Base-by-base conservation (phyloP, 768 basidiomycete genomes). In the Leccinum obscurum region DNA sequence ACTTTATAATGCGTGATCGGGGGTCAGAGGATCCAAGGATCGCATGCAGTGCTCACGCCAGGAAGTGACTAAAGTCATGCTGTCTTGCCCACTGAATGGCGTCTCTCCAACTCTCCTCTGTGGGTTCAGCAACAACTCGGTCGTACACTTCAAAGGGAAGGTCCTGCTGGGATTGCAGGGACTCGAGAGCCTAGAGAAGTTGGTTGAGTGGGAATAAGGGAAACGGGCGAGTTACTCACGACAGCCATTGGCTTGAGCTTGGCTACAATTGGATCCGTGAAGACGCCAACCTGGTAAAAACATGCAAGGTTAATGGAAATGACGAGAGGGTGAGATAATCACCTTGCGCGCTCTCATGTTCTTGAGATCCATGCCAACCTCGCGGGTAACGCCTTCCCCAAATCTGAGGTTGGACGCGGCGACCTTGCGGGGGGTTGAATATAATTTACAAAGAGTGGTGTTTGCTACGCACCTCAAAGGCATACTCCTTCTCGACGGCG, bases 291-390 rank as follows among this genome's bases (percentile, higher is more conserved):
- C 88, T 97, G 69, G 4, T n/a, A 30, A 10, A 59, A 60, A 35
- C 32, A 65, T 56, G 61, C 24, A 51, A 35, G 60, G 54, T 34
- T 34, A 22, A 57, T 35, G 32, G 46, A 41, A 53, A 34, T 49
- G 62, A 52, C 9, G 34, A 46, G 50, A 15, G 22, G n/a, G n/a
- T 6, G 37, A 4, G 20, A 62, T 39, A 30, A 10, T 6, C 55
- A 89, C 92, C 82, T 92, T 93, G 66, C 85, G 83, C 7, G 94
- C 93, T 58, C 88, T 90, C 90, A 93, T 89, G 77, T 95, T 95
- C 81, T 90, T 90, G 66, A 95, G 81, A 74, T 95, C 94, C 89
- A 95, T 93, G 35, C 93, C 94, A 30, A 95, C 90, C 74, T 95
- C 93, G 41, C 81, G 80, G 4, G 93, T 95, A 37, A 93, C 94